Conservation (phyloP, 805 yeast species). For the Saccharomycopsis javanensis region DNA sequence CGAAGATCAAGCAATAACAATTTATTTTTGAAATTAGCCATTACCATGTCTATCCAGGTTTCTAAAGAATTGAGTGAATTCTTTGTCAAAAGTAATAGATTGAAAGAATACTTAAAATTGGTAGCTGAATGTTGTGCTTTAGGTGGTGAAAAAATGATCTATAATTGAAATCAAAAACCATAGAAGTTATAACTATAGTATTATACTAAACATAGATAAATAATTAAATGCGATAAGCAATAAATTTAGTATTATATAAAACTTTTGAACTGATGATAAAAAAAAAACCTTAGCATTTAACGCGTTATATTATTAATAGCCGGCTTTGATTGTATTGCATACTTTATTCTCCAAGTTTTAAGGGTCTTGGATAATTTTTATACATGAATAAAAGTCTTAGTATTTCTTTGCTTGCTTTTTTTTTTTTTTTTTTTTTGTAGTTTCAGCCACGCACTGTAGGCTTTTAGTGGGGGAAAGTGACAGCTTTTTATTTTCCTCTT, state of each 20-base stretch:
- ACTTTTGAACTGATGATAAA: neutral
- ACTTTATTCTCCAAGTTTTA: neutral
- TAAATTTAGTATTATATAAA: neutral
- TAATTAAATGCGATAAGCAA: too few relatives aligned
- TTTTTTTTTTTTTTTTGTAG: neutral
- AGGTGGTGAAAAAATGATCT: constrained; percentile 42
- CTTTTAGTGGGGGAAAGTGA: neutral
- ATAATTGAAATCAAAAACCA: constrained; percentile 16
- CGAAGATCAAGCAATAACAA: constrained; percentile 21
- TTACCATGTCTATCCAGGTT: constrained; percentile 49
- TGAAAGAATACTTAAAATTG: constrained; percentile 42
- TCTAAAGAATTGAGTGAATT: constrained; percentile 58
- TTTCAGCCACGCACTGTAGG: neutral
- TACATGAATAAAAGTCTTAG: too few relatives aligned
- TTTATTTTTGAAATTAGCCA: constrained; percentile 43
- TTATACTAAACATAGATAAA: too few relatives aligned
- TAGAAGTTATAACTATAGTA: too few relatives aligned
- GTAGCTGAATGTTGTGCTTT: constrained; percentile 50
- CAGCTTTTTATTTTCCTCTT: neutral
- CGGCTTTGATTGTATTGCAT: too few relatives aligned
- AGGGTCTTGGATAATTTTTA: too few relatives aligned
- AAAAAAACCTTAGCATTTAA: too few relatives aligned
- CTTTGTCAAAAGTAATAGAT: constrained; percentile 46
- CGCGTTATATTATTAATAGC: too few relatives aligned
- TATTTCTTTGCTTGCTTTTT: neutral